These are phyloP conservation scores for Globisporangium orthogonon DNA, from an alignment of 352 stramenopile species.

Conservation along the genomic window DNA sequence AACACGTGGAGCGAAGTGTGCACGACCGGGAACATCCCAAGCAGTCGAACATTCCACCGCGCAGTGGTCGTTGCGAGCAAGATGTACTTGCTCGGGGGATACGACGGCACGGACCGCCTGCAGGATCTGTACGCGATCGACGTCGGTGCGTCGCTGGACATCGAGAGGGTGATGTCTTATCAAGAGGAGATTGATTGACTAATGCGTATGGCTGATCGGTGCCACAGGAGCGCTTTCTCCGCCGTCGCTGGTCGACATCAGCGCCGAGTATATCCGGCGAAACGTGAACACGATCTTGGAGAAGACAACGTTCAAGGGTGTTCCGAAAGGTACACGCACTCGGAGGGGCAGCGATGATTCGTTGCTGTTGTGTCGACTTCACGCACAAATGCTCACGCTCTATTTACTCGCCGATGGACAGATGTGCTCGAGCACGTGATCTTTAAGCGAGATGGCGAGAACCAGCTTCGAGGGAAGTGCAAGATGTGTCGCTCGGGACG, in stretches of 20 bases:
- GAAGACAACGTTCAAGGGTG: constrained; percentile 66
- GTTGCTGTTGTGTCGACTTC: background rate
- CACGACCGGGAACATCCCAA: constrained; percentile 74
- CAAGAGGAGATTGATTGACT: background rate
- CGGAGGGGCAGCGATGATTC: background rate
- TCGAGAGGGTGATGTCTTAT: background rate
- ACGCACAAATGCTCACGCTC: background rate
- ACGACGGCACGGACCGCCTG: constrained; percentile 78
- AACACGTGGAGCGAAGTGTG: constrained; percentile 85
- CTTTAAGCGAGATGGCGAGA: constrained; percentile 68
- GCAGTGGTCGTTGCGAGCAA: constrained; percentile 70
- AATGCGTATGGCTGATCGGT: background rate
- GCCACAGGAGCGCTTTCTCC: constrained; percentile 44
- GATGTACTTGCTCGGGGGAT: constrained; percentile 85
- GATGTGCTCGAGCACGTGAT: constrained; percentile 74
- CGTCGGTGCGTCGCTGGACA: constrained; percentile 28
- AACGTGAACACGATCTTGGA: constrained; percentile 61
- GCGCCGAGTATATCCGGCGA: constrained; percentile 55
- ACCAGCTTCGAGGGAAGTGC: constrained; percentile 61
- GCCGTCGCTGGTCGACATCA: constrained; percentile 67
- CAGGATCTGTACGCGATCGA: constrained; percentile 85
- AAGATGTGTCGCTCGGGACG: constrained; percentile 61
- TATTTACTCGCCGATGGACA: constrained; percentile 4
- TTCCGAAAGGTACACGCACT: constrained; percentile 37
- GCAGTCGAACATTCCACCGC: constrained; percentile 83